Evolutionary conservation across 1,139 yeast species (phyloP).

Genomic region (Protomyces arabidopsidicola): DNA sequence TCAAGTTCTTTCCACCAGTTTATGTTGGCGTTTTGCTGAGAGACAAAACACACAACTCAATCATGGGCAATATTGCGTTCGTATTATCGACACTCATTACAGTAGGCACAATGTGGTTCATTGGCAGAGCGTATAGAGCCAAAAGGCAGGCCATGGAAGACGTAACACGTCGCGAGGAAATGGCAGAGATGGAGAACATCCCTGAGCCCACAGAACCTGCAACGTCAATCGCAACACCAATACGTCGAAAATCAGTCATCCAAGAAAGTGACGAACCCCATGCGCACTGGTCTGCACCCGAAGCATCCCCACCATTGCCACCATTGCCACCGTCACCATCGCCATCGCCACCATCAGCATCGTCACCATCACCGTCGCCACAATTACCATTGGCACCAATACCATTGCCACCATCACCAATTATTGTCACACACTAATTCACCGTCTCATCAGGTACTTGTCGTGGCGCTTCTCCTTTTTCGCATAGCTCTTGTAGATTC

Average conservation of each 20-base stretch:
- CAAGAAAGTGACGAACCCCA: too few relatives aligned
- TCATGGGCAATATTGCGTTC: constrained; percentile 11
- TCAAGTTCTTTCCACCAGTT: constrained; percentile 23
- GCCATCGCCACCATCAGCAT: too few relatives aligned
- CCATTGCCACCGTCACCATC: too few relatives aligned
- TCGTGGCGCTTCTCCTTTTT: background rate
- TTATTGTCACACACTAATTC: too few relatives aligned
- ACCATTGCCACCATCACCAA: too few relatives aligned
- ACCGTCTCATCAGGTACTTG: too few relatives aligned
- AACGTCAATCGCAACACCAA: too few relatives aligned
- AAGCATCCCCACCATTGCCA: too few relatives aligned
- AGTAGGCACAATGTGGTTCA: constrained; percentile 9
- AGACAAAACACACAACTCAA: constrained; percentile 4
- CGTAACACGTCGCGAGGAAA: background rate
- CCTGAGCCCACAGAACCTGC: background rate
- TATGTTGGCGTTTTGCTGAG: constrained; percentile 15
- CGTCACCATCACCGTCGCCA: too few relatives aligned
- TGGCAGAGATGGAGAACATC: background rate
- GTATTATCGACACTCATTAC: constrained; percentile 6
- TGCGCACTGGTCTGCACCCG: too few relatives aligned
- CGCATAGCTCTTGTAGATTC: constrained; percentile 58
- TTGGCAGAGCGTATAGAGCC: background rate
- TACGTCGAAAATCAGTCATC: too few relatives aligned
- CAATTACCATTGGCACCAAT: too few relatives aligned
- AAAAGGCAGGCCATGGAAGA: constrained; percentile 5